Percentiles rank a stretch among this genome's conserved stretches.
These are phyloP conservation scores for Eutrema heterophyllum DNA, from an alignment of 345 rosid genomes.

Conservation along the genomic window DNA sequence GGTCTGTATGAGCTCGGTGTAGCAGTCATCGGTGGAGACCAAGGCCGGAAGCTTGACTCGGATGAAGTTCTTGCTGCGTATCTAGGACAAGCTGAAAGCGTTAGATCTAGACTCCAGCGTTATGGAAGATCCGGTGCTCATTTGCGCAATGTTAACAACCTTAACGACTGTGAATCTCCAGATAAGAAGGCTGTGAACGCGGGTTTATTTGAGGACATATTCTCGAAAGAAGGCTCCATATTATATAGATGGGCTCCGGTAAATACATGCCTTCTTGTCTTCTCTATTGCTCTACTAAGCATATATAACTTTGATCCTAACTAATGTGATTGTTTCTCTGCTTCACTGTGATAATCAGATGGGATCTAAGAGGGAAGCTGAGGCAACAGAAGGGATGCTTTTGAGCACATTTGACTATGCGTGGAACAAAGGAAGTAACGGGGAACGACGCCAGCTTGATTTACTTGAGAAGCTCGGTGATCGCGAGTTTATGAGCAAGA, in stretches of 20 bases:
- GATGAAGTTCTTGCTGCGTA: constrained; percentile 49
- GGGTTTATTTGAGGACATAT: constrained; percentile 50
- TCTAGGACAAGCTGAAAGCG: constrained; percentile 86
- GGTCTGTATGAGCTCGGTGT: constrained; percentile 84
- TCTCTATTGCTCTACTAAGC: not conserved
- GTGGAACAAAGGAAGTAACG: constrained; percentile 85
- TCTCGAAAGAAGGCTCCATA: constrained; percentile 45
- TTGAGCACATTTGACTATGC: constrained; percentile 75
- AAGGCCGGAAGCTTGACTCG: constrained; percentile 44
- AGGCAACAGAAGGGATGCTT: constrained; percentile 51
- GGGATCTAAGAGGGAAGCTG: constrained; percentile 58
- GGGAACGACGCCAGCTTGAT: constrained; percentile 56
- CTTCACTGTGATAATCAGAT: constrained; percentile 33
- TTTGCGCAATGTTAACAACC: constrained; percentile 35
- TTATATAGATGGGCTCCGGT: constrained; percentile 83
- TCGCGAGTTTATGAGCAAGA: constrained; percentile 29
- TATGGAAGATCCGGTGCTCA: constrained; percentile 88
- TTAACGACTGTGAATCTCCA: constrained; percentile 18
- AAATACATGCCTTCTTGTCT: not conserved
- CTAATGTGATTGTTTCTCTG: not conserved
- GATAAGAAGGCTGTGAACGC: constrained; percentile 20
- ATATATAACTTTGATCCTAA: not conserved
- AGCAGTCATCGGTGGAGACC: constrained; percentile 20
- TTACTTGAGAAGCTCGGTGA: constrained; percentile 48
- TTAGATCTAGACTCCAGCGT: constrained; percentile 67